Evolutionary conservation across 129 eudicot species (phyloP), one percentile per base, ranked within the genome.

Genomic region (Chrysanthemum makinoi): DNA sequence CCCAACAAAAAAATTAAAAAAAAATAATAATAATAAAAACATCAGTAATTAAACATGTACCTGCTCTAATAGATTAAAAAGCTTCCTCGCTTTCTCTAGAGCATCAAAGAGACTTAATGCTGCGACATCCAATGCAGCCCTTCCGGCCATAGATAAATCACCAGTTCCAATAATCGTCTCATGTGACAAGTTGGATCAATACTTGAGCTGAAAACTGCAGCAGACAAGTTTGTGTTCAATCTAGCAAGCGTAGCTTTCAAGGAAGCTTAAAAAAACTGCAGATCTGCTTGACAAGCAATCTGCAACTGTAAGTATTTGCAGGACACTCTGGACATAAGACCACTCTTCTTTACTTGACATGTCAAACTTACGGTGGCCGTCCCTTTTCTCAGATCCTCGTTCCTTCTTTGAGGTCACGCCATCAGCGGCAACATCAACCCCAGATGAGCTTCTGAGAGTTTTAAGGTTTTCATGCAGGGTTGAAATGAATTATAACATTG

Each of bases 201-300:
- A 70, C 82, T 85, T 13, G 96, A 85, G 66, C 96, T 91, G 75
- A 78, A 81, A 13, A 82, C 86, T 18, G 98, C 86, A 64, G 81
- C 46, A 57, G 98, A 89, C 69, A 94, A 78, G 69, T 86, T 90
- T 56, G 98, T 94, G 77, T 89, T 94, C 83, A 94, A 70, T 77
- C 98, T 84, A 82, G 96, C 86, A 76, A 94, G 93, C 79, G 96
- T 89, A 55, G 96, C 96, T 80, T 85, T 88, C 80, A 94, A 76
- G 30, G 98, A 94, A 74, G 98, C 98, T 86, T 94, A n/a, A 97
- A 87, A 94, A 94, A 33, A 94, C 98, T 16, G 98, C 89, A 60
- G 88, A 89, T 81, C 98, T 83, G 69, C 93, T 94, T 5, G 96
- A 85, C 69, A 94, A 80, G 72, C 98, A 82, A 80, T 94, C 97